Evolutionary conservation across 1,284 basidiomycete species (phyloP), one percentile per base, ranked within the genome.

Genomic region (Ceratobasidium sp.): DNA sequence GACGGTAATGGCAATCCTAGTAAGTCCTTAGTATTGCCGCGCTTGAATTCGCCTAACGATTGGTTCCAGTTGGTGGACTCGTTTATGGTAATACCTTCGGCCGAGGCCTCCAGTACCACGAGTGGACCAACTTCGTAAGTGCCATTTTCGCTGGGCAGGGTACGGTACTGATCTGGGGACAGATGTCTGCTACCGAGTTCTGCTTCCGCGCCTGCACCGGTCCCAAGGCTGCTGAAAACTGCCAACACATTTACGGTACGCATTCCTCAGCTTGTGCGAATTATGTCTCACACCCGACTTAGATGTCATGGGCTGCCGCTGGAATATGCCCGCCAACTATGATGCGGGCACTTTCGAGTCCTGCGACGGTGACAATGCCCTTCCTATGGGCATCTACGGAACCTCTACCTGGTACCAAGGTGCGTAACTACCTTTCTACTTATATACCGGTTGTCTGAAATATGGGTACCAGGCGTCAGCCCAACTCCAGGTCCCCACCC

Each of bases 401-500:
- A 57, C 62, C 1, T 73, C 69, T 12, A 74, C 73, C 2, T 74
- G 72, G 65, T 65, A 74, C 35, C 73, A 74, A 57, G 73, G 73
- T 29, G 71, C n/a, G n/a, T n/a, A n/a, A n/a, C n/a, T n/a, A n/a
- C n/a, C n/a, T n/a, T n/a, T n/a, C n/a, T n/a, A n/a, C n/a, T n/a
- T n/a, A n/a, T n/a, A n/a, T n/a, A n/a, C n/a, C n/a, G n/a, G n/a
- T 22, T 27, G 42, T 27, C 27, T 34, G 27, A 7, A 17, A 76
- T 73, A 2, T 75, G 58, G 54, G 32, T 70, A 49, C 74, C 75
- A 47, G 86, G 86, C 40, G 77, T 79, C 42, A 78, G 73, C 6
- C 82, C 83, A 13, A 87, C 86, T 1, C 86, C 86, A 0, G 4
- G 79, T 2, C 75, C 84, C 1, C 86, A 87, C 74, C 80, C 82